These are phyloP conservation scores for Rugosomyces carneus DNA, from an alignment of 1,284 basidiomycete species.

Conservation along the genomic window DNA sequence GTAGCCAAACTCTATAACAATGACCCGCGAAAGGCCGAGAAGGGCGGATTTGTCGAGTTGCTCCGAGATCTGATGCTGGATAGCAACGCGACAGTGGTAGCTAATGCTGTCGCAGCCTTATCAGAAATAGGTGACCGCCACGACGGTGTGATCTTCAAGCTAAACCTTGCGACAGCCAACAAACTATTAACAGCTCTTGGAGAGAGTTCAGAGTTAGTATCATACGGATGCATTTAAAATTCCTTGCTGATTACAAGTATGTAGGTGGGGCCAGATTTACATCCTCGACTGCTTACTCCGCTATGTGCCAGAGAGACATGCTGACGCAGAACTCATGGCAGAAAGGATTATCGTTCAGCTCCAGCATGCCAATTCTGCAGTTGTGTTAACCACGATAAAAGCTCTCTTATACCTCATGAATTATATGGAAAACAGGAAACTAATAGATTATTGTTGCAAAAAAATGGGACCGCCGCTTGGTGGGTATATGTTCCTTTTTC, in stretches of 20 bases:
- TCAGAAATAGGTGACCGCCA: slow-evolving; percentile 88
- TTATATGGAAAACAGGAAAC: slow-evolving; percentile 88
- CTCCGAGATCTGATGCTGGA: slow-evolving; percentile 89
- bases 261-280: slow-evolving; percentile 98
- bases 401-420: slow-evolving; percentile 97
- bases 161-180: slow-evolving; percentile 79
- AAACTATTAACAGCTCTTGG: slow-evolving; percentile 80
- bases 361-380: slow-evolving; percentile 92
- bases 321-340: slow-evolving; percentile 90
- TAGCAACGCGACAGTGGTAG: slow-evolving; percentile 89
- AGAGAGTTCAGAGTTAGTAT: slow-evolving; percentile 84
- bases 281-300: slow-evolving; percentile 93
- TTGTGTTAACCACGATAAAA: slow-evolving; percentile 93
- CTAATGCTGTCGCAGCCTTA: slow-evolving; percentile 92
- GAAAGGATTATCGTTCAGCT: slow-evolving; percentile 91
- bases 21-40: slow-evolving; percentile 81
- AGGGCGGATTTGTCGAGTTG: slow-evolving; percentile 79
- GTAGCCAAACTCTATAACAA: slow-evolving; percentile 88
- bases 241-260: background rate
- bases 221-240: background rate
- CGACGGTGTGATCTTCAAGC: slow-evolving; percentile 83
- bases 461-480: slow-evolving; percentile 97
- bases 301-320: slow-evolving; percentile 83
- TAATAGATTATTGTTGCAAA: slow-evolving; percentile 88
- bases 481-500: slow-evolving; percentile 29